These are phyloP conservation scores for Backusella circina DNA, from an alignment of 192 early-diverging fungal genomes.

Conservation along the genomic window DNA sequence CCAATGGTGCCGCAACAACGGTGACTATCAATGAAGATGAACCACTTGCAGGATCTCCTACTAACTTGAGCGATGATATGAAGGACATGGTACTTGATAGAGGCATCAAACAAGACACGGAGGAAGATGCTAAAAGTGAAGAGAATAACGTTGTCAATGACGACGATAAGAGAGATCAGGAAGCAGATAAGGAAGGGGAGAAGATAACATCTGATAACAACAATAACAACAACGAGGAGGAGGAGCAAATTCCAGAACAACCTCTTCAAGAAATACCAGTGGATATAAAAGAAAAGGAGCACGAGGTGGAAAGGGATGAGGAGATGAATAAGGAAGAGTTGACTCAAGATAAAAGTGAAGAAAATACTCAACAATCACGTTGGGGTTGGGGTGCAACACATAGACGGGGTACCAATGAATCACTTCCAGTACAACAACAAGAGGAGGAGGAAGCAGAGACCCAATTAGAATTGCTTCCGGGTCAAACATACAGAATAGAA, in stretches of 20 bases:
- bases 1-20: background rate
- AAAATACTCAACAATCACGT: background rate
- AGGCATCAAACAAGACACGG: background rate
- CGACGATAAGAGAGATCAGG: background rate
- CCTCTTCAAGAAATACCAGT: background rate
- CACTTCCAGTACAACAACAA: background rate
- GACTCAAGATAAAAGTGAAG: background rate
- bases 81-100: background rate
- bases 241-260: background rate
- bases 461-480: slow-evolving; percentile 32
- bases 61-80: background rate
- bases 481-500: slow-evolving; percentile 42
- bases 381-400: slow-evolving; percentile 1
- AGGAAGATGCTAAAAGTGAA: too few species aligned
- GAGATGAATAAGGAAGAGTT: background rate
- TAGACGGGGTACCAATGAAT: background rate
- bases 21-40: background rate
- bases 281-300: background rate
- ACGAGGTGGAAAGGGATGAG: background rate
- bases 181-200: background rate
- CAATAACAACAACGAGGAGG: background rate
- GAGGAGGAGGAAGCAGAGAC: background rate
- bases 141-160: too few species aligned
- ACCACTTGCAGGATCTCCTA: background rate
- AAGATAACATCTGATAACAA: background rate